phyloP scores from a whole-genome alignment of 257 asterid genomes.

The Anisodus acutangulus region DNA sequence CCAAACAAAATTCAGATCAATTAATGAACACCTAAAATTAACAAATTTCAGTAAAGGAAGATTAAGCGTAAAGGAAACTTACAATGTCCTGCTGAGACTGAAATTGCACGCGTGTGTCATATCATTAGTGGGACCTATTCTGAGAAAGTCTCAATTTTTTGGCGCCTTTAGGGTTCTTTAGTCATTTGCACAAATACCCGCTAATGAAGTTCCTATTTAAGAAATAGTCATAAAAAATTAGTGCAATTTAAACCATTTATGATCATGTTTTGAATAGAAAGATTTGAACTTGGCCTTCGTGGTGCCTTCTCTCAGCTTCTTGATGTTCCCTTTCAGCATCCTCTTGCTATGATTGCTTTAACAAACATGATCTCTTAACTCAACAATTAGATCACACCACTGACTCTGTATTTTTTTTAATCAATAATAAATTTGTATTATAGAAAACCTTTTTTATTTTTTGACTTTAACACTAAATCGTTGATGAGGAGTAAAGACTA shows the following conservation, averaged over 20 bases:
- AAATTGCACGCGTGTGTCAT: conserved; percentile 55
- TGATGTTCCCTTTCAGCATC: no score
- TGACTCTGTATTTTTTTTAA: no score
- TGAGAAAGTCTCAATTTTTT: not conserved
- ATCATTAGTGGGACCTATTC: conserved; percentile 31
- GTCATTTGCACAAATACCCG: not conserved
- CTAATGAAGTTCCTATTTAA: not conserved
- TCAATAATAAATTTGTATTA: no score
- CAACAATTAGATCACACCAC: no score
- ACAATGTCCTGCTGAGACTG: conserved; percentile 49
- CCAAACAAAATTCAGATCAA: not conserved
- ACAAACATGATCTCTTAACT: no score
- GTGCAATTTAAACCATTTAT: not conserved
- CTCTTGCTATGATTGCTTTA: no score
- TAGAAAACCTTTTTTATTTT: no score
- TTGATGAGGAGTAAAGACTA: no score
- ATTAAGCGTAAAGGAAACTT: conserved; percentile 36
- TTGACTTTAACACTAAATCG: no score
- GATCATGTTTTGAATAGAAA: not conserved
- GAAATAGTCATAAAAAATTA: not conserved
- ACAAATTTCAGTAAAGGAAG: not conserved
- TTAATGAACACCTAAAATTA: not conserved
- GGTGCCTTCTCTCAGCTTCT: no score
- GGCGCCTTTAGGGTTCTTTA: not conserved
- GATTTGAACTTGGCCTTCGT: no score